Percentiles rank a stretch among this genome's conserved stretches.
These are phyloP conservation scores for Moelleriella libera DNA, from an alignment of 2,329 filamentous ascomycete species.

Conservation along the genomic window DNA sequence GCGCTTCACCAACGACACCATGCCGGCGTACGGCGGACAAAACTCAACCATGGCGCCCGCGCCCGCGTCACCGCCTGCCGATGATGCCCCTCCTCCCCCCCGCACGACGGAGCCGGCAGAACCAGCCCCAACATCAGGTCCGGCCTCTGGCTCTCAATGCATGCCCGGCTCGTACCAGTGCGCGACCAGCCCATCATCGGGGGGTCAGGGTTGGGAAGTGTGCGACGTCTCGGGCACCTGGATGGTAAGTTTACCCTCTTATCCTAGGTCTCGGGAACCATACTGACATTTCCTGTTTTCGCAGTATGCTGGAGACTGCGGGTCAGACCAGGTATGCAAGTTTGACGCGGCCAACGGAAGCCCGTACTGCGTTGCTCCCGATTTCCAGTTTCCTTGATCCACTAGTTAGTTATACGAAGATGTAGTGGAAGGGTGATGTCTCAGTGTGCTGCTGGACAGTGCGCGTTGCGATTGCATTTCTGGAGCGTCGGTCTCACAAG, in stretches of 20 bases:
- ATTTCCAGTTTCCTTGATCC: conserved; percentile 1
- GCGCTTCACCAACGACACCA: neutral
- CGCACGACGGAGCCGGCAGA: neutral
- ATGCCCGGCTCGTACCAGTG: conserved; percentile 1
- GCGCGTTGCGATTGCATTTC: too few relatives aligned
- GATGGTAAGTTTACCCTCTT: neutral
- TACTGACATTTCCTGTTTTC: neutral
- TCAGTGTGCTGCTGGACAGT: too few relatives aligned
- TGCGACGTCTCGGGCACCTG: conserved; percentile 1
- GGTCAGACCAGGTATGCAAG: neutral
- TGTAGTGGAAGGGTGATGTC: too few relatives aligned
- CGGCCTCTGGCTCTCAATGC: neutral
- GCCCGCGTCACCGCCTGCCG: neutral
- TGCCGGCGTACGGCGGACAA: neutral
- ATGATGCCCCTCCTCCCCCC: neutral
- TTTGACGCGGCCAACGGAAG: conserved; percentile 1
- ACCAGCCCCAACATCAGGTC: neutral
- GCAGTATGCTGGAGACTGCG: conserved; percentile 1
- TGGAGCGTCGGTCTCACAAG: too few relatives aligned
- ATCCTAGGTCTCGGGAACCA: neutral
- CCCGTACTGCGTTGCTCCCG: conserved; percentile 1
- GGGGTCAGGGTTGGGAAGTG: conserved; percentile 1
- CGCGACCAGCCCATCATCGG: neutral
- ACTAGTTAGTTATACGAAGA: too few relatives aligned
- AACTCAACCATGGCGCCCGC: neutral